Evolutionary conservation across 805 yeast genomes (phyloP).

Genomic region (Ogataea saltuana): DNA sequence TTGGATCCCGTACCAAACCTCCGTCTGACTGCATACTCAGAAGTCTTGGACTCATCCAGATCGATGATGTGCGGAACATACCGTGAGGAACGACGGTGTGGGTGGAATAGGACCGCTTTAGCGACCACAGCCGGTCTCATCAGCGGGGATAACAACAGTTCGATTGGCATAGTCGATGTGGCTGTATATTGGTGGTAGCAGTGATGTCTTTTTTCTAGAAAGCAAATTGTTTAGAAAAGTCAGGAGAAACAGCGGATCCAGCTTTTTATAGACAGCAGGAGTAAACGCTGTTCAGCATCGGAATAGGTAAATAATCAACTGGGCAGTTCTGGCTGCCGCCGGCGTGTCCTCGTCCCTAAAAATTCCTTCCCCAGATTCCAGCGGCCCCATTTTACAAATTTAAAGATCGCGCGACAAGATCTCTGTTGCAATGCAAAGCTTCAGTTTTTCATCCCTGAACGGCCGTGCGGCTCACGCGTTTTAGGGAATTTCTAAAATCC

Average conservation of each 20-base stretch:
- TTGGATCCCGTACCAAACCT: slow-evolving; percentile 65
- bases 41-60: slow-evolving; percentile 36
- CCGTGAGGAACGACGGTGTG: slow-evolving; percentile 56
- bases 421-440: neutral
- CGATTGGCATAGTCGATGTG: slow-evolving; percentile 51
- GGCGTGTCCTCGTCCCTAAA: neutral
- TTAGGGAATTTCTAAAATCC: slow-evolving; percentile 13
- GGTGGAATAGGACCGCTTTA: slow-evolving; percentile 53
- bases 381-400: neutral
- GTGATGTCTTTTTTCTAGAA: neutral
- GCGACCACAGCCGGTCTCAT: slow-evolving; percentile 61
- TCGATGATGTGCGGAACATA: slow-evolving; percentile 57
- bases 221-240: neutral
- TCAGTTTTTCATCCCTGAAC: neutral
- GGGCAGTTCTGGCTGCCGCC: neutral
- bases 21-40: slow-evolving; percentile 50
- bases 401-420: slow-evolving; percentile 1
- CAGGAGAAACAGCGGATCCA: too few species aligned
- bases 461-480: slow-evolving; percentile 10
- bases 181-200: slow-evolving; percentile 1
- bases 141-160: slow-evolving; percentile 55
- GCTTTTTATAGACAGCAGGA: too few species aligned
- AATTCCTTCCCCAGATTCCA: neutral
- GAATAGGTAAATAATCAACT: too few species aligned
- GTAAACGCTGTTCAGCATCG: too few species aligned